These are phyloP conservation scores for Brettanomyces anomalus DNA, from an alignment of 805 yeast species.

Conservation along the genomic window DNA sequence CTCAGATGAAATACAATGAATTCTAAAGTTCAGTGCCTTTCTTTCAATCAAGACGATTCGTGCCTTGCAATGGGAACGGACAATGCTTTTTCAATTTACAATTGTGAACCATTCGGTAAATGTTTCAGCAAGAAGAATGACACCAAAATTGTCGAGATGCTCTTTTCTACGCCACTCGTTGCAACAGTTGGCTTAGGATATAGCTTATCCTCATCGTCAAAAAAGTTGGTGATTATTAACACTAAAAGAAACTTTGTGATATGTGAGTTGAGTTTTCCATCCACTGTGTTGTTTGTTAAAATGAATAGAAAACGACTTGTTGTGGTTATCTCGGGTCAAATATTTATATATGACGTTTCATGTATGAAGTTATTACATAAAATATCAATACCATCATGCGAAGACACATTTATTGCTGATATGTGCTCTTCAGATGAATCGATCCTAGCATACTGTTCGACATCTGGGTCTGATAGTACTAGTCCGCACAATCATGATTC, in stretches of 20 bases:
- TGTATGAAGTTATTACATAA: conserved; percentile 77
- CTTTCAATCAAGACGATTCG: conserved; percentile 80
- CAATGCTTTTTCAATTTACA: conserved; percentile 61
- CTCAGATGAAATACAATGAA: too few species aligned
- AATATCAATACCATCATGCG: conserved; percentile 45
- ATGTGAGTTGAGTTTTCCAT: conserved; percentile 84
- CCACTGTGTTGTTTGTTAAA: conserved; percentile 59
- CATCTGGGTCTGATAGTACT: not conserved
- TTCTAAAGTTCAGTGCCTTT: not conserved
- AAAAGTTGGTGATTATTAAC: conserved; percentile 74
- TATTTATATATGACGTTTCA: conserved; percentile 82
- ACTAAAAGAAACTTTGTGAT: conserved; percentile 68
- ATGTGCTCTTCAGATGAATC: conserved; percentile 36
- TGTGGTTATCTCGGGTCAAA: conserved; percentile 71
- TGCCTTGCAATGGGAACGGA: conserved; percentile 72
- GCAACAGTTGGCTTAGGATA: conserved; percentile 78
- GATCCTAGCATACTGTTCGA: conserved; percentile 31
- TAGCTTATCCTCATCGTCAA: conserved; percentile 60
- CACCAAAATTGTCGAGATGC: conserved; percentile 76
- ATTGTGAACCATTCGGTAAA: conserved; percentile 83
- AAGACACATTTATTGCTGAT: conserved; percentile 16
- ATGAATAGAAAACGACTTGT: conserved; percentile 77
- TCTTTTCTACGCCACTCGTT: conserved; percentile 77
- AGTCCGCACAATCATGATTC: not conserved
- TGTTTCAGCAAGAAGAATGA: conserved; percentile 40